Conservation (phyloP, 2,329 filamentous ascomycete genomes). For the Aspergillus pseudoterreus region DNA sequence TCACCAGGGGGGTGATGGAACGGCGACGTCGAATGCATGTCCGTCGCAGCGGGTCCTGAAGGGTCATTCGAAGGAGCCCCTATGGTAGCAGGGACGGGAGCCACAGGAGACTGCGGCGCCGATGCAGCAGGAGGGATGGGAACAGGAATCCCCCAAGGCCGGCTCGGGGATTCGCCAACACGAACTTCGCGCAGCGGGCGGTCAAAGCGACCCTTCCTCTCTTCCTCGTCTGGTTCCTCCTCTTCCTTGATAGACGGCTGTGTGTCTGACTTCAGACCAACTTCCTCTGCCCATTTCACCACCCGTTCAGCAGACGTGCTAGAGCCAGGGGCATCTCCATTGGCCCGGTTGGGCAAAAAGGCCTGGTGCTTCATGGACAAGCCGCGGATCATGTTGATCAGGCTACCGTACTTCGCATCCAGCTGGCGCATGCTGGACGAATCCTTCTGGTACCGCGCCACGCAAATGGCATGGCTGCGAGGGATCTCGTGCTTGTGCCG, state of each 20-base stretch:
- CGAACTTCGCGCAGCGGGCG: constrained; percentile 81
- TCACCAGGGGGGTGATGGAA: constrained; percentile 6
- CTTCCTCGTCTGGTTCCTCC: constrained; percentile 46
- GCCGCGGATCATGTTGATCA: constrained; percentile 92
- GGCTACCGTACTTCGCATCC: constrained; percentile 88
- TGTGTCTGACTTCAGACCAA: constrained; percentile 55
- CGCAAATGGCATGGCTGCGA: constrained; percentile 87
- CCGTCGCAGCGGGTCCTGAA: constrained; percentile 9
- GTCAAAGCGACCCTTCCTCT: constrained; percentile 73
- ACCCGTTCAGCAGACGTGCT: constrained; percentile 65
- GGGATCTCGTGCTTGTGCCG: constrained; percentile 94
- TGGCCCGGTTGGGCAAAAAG: constrained; percentile 62
- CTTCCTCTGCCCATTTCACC: constrained; percentile 78
- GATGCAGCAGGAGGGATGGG: constrained; percentile 51
- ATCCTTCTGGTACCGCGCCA: constrained; percentile 83
- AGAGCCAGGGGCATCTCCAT: constrained; percentile 29
- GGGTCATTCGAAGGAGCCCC: constrained; percentile 15
- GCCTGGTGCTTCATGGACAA: constrained; percentile 83
- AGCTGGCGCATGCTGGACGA: constrained; percentile 80
- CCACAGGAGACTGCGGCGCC: constrained; percentile 22
- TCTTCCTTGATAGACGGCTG: constrained; percentile 37
- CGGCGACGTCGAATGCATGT: constrained; percentile 11
- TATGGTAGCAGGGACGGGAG: constrained; percentile 15
- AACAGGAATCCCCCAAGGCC: constrained; percentile 88
- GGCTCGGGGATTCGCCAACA: constrained; percentile 88